These are phyloP conservation scores for Cryptosporidium bovis DNA, from an alignment of 169 alveolate species.

Conservation along the genomic window DNA sequence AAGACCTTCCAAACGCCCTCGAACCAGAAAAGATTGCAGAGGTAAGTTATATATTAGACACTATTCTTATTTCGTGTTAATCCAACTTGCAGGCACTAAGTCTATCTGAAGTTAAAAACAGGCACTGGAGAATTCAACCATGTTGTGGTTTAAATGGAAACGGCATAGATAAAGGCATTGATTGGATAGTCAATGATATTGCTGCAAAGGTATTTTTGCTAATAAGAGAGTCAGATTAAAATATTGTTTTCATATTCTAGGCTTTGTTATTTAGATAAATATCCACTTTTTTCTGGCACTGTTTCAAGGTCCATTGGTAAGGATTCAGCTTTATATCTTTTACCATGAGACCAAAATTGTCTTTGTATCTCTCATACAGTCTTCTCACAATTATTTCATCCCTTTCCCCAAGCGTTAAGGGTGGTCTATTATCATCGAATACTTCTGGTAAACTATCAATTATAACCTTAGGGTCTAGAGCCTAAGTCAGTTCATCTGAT, in stretches of 20 bases:
- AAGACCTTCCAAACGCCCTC: constrained; percentile 94
- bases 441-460: constrained; percentile 18
- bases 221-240: constrained; percentile 20
- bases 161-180: constrained; percentile 93
- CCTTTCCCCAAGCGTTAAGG: constrained; percentile 58
- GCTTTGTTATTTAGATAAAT: constrained; percentile 23
- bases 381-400: constrained; percentile 35
- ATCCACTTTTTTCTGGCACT: constrained; percentile 27
- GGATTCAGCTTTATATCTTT: constrained; percentile 46
- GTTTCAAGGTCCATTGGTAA: constrained; percentile 65
- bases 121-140: constrained; percentile 94
- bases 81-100: constrained; percentile 57
- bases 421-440: constrained; percentile 10
- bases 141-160: constrained; percentile 94
- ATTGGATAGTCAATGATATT: constrained; percentile 94
- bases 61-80: constrained; percentile 10
- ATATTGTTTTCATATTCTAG: not conserved
- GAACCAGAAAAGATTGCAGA: constrained; percentile 83
- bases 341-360: constrained; percentile 31
- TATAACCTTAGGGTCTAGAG: constrained; percentile 15
- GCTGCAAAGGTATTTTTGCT: constrained; percentile 88
- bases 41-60: constrained; percentile 75
- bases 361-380: constrained; percentile 11
- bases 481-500: not conserved
- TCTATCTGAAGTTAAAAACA: constrained; percentile 56